Percentiles rank a stretch among this genome's conserved stretches.
Evolutionary conservation across 208 protist genomes (phyloP).

Genomic region (Sergeia podlipaevii): DNA sequence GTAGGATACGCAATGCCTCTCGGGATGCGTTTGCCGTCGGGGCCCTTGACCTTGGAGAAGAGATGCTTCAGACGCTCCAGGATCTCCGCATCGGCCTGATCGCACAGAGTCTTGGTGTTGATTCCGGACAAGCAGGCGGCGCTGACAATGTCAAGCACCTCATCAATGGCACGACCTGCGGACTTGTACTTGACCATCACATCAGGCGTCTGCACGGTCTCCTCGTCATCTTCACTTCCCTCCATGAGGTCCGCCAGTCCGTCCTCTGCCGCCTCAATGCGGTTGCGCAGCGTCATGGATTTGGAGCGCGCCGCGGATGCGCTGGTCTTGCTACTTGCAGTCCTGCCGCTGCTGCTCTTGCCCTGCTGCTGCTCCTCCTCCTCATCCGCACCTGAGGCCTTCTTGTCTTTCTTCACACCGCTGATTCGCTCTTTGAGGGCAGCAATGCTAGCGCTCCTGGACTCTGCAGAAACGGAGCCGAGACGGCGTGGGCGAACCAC

Average conservation of each 20-base stretch:
- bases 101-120: conserved; percentile 69
- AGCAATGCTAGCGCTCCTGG: background rate
- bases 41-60: conserved; percentile 72
- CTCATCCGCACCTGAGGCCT: background rate
- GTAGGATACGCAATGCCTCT: conserved; percentile 97
- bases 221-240: conserved; percentile 60
- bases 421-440: too few relatives aligned
- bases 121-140: conserved; percentile 65
- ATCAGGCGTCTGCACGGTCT: conserved; percentile 76
- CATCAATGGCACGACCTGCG: conserved; percentile 89
- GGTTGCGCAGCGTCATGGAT: conserved; percentile 42
- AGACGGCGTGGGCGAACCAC: conserved; percentile 14
- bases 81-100: conserved; percentile 59
- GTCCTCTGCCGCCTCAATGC: conserved; percentile 45
- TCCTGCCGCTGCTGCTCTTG: background rate
- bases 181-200: conserved; percentile 97
- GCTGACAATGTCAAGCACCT: conserved; percentile 80
- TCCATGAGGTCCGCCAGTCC: conserved; percentile 59
- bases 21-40: conserved; percentile 42
- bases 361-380: conserved; percentile 1
- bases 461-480: too few relatives aligned
- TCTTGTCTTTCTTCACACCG: too few relatives aligned
- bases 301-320: background rate
- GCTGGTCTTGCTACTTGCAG: background rate
- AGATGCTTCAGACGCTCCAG: conserved; percentile 34